Evolutionary conservation across 1,284 basidiomycete genomes (phyloP), one percentile per base, ranked within the genome.

Genomic region (Coniophora puteana): DNA sequence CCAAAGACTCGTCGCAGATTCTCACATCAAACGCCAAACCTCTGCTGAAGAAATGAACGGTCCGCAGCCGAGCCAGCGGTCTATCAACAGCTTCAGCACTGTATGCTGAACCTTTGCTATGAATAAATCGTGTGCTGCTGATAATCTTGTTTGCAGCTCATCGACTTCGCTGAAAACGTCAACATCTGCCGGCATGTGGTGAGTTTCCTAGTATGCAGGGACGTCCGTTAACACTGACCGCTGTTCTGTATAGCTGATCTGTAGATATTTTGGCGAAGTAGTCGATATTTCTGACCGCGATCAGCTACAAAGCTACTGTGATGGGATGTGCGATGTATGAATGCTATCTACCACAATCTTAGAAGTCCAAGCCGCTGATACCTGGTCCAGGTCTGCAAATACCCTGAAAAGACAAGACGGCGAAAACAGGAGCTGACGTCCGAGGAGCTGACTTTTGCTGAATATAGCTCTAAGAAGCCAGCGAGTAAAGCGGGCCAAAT

Each of bases 281-380:
- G 78, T 91, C 30, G 73, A 87, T 49, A 56, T 65, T 3, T 61
- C 56, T 4, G 70, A 87, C 47, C 48, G 65, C 3, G 67, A 67
- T 5, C 50, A 71, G 4, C 59, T 74, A 38, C 71, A 72, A 43
- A 55, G 58, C 4, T 82, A 89, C 50, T 94, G 91, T 53, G 62
- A 83, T 43, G 67, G 69, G 28, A 91, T 92, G 87, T 94, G 90
- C 53, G 90, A 93, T 62, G 90, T 91, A 53, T 40, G 83, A 68
- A 6, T 17, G 34, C 34, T 28, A 5, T 20, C 20, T 23, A 29
- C 11, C 5, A 8, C 16, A 6, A 12, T 34, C 5, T 13, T 22
- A 11, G 14, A 31, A 12, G 12, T 28, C 23, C 24, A 18, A 12
- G 28, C 14, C 14, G 4, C 18, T 12, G 12, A 32, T 32, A 18